Evolutionary conservation across 805 yeast species (phyloP).

Genomic region (Tetrapisispora fleetii): DNA sequence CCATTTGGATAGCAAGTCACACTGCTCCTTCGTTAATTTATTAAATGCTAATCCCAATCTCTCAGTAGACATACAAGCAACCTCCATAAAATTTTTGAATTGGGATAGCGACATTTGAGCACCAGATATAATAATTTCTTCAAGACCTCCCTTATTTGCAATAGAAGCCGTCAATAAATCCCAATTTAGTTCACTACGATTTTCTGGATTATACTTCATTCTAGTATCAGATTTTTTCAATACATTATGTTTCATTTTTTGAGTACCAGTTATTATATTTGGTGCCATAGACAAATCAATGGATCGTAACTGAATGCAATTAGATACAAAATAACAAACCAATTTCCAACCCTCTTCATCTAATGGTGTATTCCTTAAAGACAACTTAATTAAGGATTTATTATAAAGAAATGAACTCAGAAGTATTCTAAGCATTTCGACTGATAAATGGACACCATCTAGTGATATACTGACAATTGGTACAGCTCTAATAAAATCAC

Average conservation of each 20-base stretch:
- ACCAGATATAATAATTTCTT: slow-evolving; percentile 73
- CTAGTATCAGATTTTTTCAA: slow-evolving; percentile 20
- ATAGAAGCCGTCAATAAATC: slow-evolving; percentile 64
- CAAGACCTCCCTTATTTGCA: slow-evolving; percentile 65
- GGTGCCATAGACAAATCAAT: slow-evolving; percentile 52
- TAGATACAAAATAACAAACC: slow-evolving; percentile 66
- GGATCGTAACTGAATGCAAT: slow-evolving; percentile 46
- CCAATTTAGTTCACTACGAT: slow-evolving; percentile 78
- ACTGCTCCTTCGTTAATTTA: slow-evolving; percentile 48
- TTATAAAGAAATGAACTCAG: slow-evolving; percentile 57
- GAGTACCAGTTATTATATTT: slow-evolving; percentile 29
- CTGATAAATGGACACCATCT: slow-evolving; percentile 69
- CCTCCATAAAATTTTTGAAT: slow-evolving; percentile 48
- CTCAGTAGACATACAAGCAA: slow-evolving; percentile 47
- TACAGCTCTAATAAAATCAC: slow-evolving; percentile 79
- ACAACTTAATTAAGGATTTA: slow-evolving; percentile 56
- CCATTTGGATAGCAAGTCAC: slow-evolving; percentile 52
- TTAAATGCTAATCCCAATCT: slow-evolving; percentile 77
- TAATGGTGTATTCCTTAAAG: slow-evolving; percentile 70
- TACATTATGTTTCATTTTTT: slow-evolving; percentile 31
- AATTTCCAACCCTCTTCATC: slow-evolving; percentile 72
- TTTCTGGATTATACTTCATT: slow-evolving; percentile 30
- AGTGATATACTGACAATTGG: slow-evolving; percentile 69
- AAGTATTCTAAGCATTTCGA: slow-evolving; percentile 64
- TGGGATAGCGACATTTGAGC: slow-evolving; percentile 54